Percentiles rank a stretch among this genome's conserved stretches.
Evolutionary conservation across 371 early-diverging fungal species (phyloP).

Genomic region (Rhizopus arrhizus): DNA sequence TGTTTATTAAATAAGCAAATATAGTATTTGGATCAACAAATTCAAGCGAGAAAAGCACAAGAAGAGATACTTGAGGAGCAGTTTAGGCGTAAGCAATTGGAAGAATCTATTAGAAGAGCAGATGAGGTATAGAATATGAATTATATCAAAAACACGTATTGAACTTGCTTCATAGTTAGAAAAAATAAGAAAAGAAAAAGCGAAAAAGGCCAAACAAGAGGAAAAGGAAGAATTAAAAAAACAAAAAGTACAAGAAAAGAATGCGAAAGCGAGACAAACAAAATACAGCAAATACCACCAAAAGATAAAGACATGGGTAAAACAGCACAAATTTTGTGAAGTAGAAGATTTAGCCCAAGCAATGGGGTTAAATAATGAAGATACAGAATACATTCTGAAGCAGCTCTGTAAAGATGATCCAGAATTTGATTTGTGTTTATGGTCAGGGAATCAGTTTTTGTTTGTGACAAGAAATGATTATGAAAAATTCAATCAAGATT

Average conservation of each 20-base stretch:
- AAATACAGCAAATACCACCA: constrained; percentile 36
- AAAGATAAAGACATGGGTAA: constrained; percentile 30
- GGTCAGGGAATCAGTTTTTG: constrained; percentile 26
- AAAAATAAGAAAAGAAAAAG: constrained; percentile 30
- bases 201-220: constrained; percentile 35
- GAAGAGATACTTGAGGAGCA: constrained; percentile 40
- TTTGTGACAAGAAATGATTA: constrained; percentile 31
- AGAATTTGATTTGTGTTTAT: constrained; percentile 27
- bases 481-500: neutral
- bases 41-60: constrained; percentile 35
- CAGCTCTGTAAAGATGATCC: constrained; percentile 19
- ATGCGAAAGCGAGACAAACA: constrained; percentile 27
- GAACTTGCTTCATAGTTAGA: constrained; percentile 21
- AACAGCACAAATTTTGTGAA: constrained; percentile 27
- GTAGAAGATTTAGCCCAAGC: constrained; percentile 12
- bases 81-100: constrained; percentile 35
- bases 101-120: constrained; percentile 36
- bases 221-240: constrained; percentile 37
- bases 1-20: neutral
- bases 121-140: constrained; percentile 31
- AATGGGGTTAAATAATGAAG: constrained; percentile 17
- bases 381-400: constrained; percentile 23
- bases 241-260: constrained; percentile 36
- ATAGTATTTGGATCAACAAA: constrained; percentile 46
- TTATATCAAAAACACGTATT: neutral